Percentiles rank a stretch among this genome's conserved stretches.
These are phyloP conservation scores for Ceratocystis papillata DNA, from an alignment of 2,329 filamentous ascomycete genomes.

Conservation along the genomic window DNA sequence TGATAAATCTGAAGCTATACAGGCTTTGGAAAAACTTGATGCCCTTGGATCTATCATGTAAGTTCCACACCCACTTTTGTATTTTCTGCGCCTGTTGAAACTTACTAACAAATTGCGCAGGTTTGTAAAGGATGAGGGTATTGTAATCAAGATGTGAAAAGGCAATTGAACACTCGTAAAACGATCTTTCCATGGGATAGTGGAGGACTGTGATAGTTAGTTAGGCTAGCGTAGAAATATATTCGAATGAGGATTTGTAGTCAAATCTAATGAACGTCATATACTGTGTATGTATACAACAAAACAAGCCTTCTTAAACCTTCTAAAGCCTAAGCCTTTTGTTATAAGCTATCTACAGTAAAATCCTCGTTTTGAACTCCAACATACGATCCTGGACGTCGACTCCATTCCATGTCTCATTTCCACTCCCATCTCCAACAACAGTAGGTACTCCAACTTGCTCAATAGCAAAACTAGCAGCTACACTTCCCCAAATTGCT, in stretches of 20 bases:
- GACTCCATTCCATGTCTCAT: constrained; percentile 53
- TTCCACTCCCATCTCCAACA: constrained; percentile 34
- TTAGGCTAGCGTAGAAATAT: neutral
- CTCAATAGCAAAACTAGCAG: constrained; percentile 88
- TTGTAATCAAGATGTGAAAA: constrained; percentile 57
- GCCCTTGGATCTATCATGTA: constrained; percentile 66
- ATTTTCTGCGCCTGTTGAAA: neutral
- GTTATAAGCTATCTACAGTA: neutral
- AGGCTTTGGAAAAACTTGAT: constrained; percentile 69
- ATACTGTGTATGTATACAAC: neutral
- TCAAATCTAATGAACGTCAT: neutral
- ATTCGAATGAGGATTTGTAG: neutral
- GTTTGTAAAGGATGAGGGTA: constrained; percentile 47
- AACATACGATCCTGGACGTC: constrained; percentile 42
- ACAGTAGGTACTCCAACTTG: constrained; percentile 73
- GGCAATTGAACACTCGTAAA: neutral
- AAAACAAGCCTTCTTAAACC: neutral
- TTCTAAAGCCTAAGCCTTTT: no score
- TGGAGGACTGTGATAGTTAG: neutral
- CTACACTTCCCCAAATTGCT: constrained; percentile 65
- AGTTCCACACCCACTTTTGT: constrained; percentile 34
- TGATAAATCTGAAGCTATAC: constrained; percentile 57
- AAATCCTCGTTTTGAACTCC: constrained; percentile 34
- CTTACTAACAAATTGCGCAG: constrained; percentile 31
- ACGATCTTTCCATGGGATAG: neutral